Base-by-base conservation (phyloP, 2,329 filamentous ascomycete genomes). In the Sporothrix humicola region DNA sequence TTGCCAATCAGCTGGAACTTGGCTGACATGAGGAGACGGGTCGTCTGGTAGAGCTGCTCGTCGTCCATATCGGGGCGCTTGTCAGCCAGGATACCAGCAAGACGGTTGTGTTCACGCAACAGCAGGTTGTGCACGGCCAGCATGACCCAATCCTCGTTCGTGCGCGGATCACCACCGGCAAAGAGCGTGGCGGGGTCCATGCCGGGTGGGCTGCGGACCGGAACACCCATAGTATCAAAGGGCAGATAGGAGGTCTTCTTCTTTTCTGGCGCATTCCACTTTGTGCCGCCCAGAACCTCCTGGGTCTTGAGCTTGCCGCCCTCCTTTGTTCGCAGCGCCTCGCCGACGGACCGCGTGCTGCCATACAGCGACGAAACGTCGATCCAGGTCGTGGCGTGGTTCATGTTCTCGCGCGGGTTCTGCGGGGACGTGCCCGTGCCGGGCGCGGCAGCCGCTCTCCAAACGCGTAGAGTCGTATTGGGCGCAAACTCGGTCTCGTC, bases 61-160 rank as follows among this genome's bases (percentile, higher is more conserved):
- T 76, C 75, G 56, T 75, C 72, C 46, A 73, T 66, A 1, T 73
- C 72, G 48, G 75, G 75, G 17, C 70, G 58, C 42, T 71, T 50
- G 8, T n/a, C 44, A 0, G 74, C 74, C 58, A 76, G 54, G 9
- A 76, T 69, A 44, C 58, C 74, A 56, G 69, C 72, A 42, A 76
- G 66, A n/a, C 75, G 74, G 65, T 76, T 76, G 75, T 76, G 75
- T 71, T 76, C 75, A 17, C 75, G 74, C 54, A 76, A 31, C 37
- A 76, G 20, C 37, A 76, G 61, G 17, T n/a, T 76, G 54, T 76
- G 74, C 26, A 75, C 74, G 17, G 72, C 74, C 42, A 76, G 44
- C 69, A 75, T 71, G 6, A 75, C 61, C 75, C 75, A 76, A 69
- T 76, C 75, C 63, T 76, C 75, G 72, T 76, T 76, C 20, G 75